Percentiles rank a stretch among this genome's conserved stretches.
Evolutionary conservation across 306 rosid genomes (phyloP).

Genomic region (Psophocarpus tetragonolobus): DNA sequence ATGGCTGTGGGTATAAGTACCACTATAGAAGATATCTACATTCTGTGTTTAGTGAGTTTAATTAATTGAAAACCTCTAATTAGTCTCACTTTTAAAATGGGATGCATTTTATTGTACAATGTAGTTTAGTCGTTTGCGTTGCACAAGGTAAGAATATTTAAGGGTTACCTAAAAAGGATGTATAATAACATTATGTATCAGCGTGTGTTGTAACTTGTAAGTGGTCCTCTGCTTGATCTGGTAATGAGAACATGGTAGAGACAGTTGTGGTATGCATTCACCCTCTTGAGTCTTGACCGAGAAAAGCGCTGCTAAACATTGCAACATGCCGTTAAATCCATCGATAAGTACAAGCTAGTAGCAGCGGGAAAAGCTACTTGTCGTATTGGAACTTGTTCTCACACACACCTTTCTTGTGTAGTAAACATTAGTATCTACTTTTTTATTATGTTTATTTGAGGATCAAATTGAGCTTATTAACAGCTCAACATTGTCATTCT

Average conservation of each 20-base stretch:
- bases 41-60: constrained; percentile 3
- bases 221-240: constrained; percentile 34
- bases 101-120: background rate
- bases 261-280: constrained; percentile 43
- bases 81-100: background rate
- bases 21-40: background rate
- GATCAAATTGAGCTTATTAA: background rate
- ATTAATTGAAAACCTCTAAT: background rate
- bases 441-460: background rate
- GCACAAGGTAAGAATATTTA: background rate
- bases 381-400: constrained; percentile 5
- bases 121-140: background rate
- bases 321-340: constrained; percentile 38
- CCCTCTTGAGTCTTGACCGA: constrained; percentile 25
- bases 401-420: background rate
- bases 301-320: constrained; percentile 43
- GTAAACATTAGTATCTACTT: background rate
- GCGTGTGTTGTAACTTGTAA: no score
- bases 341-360: constrained; percentile 33
- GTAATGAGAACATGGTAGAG: constrained; percentile 29
- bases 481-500: constrained; percentile 20
- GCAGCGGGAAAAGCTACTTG: constrained; percentile 39
- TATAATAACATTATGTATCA: no score
- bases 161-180: constrained; percentile 9
- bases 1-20: background rate